Conservation (phyloP, 768 basidiomycete genomes). For the Basidioascus undulatus region DNA sequence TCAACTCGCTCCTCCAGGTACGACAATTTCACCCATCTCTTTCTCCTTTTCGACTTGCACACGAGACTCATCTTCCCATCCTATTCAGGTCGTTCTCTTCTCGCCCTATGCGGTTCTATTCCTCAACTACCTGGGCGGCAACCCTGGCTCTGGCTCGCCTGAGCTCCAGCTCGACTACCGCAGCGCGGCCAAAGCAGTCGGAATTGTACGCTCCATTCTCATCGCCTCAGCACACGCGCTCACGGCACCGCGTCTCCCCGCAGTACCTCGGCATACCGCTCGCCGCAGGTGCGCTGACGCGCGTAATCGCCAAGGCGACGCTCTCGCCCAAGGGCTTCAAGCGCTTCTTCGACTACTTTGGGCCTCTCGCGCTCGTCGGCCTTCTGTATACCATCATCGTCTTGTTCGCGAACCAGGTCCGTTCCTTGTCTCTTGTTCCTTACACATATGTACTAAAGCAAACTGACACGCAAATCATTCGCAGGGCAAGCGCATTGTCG, state of each 20-base stretch:
- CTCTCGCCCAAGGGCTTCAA: constrained; percentile 21
- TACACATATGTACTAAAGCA: background rate
- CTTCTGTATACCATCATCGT: constrained; percentile 59
- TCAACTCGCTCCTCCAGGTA: constrained; percentile 50
- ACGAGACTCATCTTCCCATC: too few species aligned
- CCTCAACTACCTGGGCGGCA: constrained; percentile 42
- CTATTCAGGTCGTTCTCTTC: constrained; percentile 33
- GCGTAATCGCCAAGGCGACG: constrained; percentile 28
- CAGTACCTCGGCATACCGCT: constrained; percentile 70
- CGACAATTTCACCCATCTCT: background rate
- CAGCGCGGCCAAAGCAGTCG: constrained; percentile 37
- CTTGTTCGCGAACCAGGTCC: constrained; percentile 36
- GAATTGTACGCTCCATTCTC: constrained; percentile 32
- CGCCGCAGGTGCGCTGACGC: constrained; percentile 41
- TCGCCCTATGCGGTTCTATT: constrained; percentile 51
- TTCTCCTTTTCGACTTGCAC: background rate
- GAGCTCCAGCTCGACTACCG: constrained; percentile 31
- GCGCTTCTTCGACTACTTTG: constrained; percentile 42
- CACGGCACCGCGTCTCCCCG: background rate
- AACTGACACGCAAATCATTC: too few species aligned
- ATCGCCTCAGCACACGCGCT: constrained; percentile 13
- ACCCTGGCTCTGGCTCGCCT: constrained; percentile 14
- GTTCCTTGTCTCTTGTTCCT: background rate
- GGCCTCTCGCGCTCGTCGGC: constrained; percentile 43
- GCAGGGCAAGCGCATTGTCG: constrained; percentile 36